Evolutionary conservation across 768 basidiomycete genomes (phyloP), one percentile per base, ranked within the genome.

Genomic region (Albatrellus ellisii): DNA sequence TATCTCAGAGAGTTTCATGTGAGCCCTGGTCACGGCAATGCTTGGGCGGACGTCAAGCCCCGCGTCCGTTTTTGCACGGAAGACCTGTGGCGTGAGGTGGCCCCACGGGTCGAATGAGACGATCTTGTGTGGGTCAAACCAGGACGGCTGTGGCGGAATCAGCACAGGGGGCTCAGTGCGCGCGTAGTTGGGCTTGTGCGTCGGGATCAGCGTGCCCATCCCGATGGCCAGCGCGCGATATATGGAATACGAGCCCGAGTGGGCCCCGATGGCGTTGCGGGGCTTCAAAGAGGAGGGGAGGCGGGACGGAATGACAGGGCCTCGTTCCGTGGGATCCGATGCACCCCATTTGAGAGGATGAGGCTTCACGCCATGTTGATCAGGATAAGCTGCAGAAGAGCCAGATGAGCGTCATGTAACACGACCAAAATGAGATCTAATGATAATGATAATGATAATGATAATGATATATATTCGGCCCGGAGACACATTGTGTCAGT

Each of bases 81-180:
- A 91, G 0, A 81, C 73, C 21, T 70, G 70, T 4, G 81, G 87
- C 0, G 80, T 84, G 39, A 94, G 63, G 52, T 94, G 90, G 2
- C 92, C 92, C 75, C 79, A 95, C 0, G 92, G 92, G 53, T 98
- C 92, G 56, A 97, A 82, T 4, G 79, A 78, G 29, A 94, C 91
- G 52, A 97, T 91, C 71, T 87, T 87, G 48, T 48, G 50, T 18
- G 77, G 68, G 51, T 83, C 75, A 32, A 60, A 72, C 92, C 92
- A 98, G 4, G 75, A 59, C 0, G 80, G 75, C 49, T 85, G 77
- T 12, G 77, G 79, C 10, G 77, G 80, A 47, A 95, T 77, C 27
- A 69, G 58, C 25, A 95, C 75, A 0, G 90, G 85, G 0, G 92
- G 92, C 56, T 92, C 79, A 0, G 89, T 91, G 55, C 75, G 68